Evolutionary conservation across 257 asterid species (phyloP).

Genomic region (Asclepias syriaca): DNA sequence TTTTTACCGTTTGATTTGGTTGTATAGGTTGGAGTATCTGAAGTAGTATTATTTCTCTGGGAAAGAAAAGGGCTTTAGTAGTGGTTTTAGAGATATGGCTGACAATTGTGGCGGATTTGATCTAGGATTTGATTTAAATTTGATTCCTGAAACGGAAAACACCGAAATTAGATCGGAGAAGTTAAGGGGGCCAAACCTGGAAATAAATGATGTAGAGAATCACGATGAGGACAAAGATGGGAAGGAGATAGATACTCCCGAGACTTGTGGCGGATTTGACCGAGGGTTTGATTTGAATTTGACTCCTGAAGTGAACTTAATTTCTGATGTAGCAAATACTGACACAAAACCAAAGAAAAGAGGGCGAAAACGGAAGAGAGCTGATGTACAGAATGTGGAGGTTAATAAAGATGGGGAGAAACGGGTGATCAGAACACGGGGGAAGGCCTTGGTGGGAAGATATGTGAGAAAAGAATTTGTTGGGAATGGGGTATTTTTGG

Average conservation of each 20-base stretch:
- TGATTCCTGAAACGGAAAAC: slow-evolving; percentile 42
- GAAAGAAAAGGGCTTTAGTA: background rate
- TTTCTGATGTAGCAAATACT: slow-evolving; percentile 35
- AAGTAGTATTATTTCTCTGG: slow-evolving; percentile 1
- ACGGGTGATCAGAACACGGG: slow-evolving; percentile 33
- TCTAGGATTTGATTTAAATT: slow-evolving; percentile 24
- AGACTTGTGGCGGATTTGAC: slow-evolving; percentile 21
- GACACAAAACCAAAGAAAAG: slow-evolving; percentile 31
- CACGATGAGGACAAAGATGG: slow-evolving; percentile 37
- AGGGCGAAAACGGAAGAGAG: slow-evolving; percentile 70
- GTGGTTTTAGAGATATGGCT: slow-evolving; percentile 3
- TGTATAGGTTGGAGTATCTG: slow-evolving; percentile 14
- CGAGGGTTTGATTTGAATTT: slow-evolving; percentile 23
- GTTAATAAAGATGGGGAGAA: slow-evolving; percentile 40
- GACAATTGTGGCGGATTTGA: slow-evolving; percentile 21
- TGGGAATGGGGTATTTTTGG: slow-evolving; percentile 57
- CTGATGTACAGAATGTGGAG: slow-evolving; percentile 35
- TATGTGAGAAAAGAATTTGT: slow-evolving; percentile 63
- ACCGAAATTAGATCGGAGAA: slow-evolving; percentile 30
- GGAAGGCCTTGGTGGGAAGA: slow-evolving; percentile 51
- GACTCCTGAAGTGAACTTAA: slow-evolving; percentile 6
- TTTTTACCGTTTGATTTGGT: slow-evolving; percentile 5
- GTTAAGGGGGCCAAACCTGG: slow-evolving; percentile 57
- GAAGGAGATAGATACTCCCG: slow-evolving; percentile 20
- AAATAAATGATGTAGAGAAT: slow-evolving; percentile 39